These are phyloP conservation scores for Eucalyptus pauciflora DNA, from an alignment of 345 rosid species.

Conservation along the genomic window DNA sequence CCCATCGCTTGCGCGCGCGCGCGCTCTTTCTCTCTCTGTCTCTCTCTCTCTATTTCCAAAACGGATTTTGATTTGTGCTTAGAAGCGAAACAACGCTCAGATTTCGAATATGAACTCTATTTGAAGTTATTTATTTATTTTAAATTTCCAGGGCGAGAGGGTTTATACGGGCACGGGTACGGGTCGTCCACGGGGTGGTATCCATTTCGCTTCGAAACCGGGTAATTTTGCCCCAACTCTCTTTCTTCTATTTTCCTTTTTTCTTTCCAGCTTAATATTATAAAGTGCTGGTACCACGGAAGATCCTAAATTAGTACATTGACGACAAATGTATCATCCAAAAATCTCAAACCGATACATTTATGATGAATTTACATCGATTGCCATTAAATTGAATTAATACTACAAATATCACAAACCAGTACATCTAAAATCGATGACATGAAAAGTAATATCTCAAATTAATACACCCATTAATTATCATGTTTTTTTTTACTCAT, in stretches of 20 bases:
- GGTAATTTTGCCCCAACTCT: neutral
- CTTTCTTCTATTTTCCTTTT: neutral
- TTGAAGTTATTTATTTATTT: neutral
- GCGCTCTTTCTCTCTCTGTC: neutral
- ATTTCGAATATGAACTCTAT: neutral
- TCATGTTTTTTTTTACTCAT: too few species aligned
- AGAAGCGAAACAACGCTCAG: neutral
- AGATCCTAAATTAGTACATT: too few species aligned
- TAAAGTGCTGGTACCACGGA: fast-evolving
- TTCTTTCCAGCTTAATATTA: neutral
- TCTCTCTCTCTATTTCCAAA: neutral
- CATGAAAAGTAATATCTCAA: too few species aligned
- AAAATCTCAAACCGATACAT: fast-evolving
- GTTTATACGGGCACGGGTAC: neutral
- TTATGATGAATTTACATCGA: too few species aligned
- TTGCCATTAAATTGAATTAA: too few species aligned
- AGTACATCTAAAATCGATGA: too few species aligned
- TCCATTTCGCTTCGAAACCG: neutral
- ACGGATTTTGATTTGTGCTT: neutral
- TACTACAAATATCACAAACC: too few species aligned
- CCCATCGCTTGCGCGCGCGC: slow-evolving; percentile 12
- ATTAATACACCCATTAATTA: too few species aligned
- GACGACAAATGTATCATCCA: fast-evolving
- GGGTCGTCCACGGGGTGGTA: neutral
- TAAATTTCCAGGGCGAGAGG: neutral